Evolutionary conservation across 345 rosid species (phyloP).

Genomic region (Cardamine chenopodiifolia): DNA sequence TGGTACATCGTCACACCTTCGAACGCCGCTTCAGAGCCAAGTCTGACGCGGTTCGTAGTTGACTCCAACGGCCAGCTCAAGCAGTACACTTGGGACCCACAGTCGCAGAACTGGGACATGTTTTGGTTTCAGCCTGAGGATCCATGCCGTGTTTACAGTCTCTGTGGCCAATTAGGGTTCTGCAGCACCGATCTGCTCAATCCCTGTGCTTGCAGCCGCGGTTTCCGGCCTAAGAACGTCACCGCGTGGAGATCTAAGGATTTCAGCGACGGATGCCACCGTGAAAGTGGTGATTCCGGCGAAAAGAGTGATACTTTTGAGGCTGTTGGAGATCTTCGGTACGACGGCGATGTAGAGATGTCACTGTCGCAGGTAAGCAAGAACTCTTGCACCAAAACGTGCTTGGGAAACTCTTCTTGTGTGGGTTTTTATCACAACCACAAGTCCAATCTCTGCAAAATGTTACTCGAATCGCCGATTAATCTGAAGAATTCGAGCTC

Average conservation of each 20-base stretch:
- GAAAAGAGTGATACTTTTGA: conserved; percentile 35
- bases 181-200: conserved; percentile 42
- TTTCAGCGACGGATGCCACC: conserved; percentile 56
- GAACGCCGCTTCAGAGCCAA: conserved; percentile 44
- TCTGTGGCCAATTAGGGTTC: conserved; percentile 69
- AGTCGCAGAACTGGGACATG: conserved; percentile 45
- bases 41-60: conserved; percentile 53
- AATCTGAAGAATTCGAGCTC: conserved; percentile 62
- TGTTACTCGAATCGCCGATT: conserved; percentile 53
- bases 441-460: conserved; percentile 55
- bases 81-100: conserved; percentile 54
- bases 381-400: conserved; percentile 54
- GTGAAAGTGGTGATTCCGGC: conserved; percentile 46
- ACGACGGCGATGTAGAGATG: conserved; percentile 44
- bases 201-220: conserved; percentile 60
- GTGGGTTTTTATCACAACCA: conserved; percentile 57
- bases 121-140: conserved; percentile 53
- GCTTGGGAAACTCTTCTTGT: conserved; percentile 70
- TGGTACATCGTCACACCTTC: conserved; percentile 39
- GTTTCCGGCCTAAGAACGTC: conserved; percentile 44
- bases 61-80: conserved; percentile 52
- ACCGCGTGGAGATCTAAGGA: conserved; percentile 32
- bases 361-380: conserved; percentile 45
- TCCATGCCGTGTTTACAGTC: conserved; percentile 58
- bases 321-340: conserved; percentile 41